phyloP scores from a whole-genome alignment of 1,139 yeast genomes.

The Pichia sp. region DNA sequence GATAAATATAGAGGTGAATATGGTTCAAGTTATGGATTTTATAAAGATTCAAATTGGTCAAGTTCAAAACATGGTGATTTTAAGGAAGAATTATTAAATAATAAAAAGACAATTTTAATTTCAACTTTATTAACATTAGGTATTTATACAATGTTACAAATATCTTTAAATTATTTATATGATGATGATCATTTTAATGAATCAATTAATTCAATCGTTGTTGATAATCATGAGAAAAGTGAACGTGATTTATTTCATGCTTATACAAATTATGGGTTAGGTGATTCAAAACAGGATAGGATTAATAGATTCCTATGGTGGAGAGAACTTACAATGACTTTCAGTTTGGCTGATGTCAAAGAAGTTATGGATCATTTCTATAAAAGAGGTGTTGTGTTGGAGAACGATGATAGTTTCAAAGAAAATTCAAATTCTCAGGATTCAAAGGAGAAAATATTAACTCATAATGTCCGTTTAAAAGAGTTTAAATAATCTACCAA shows the following conservation, averaged over 20 bases:
- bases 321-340: slow-evolving; percentile 35
- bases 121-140: slow-evolving; percentile 38
- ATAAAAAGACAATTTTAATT: slow-evolving; percentile 39
- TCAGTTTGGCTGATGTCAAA: slow-evolving; percentile 21
- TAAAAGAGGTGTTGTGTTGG: slow-evolving; percentile 12
- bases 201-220: slow-evolving; percentile 21
- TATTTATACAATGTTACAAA: slow-evolving; percentile 38
- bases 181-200: slow-evolving; percentile 27
- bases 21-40: slow-evolving; percentile 21
- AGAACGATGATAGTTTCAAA: slow-evolving; percentile 4
- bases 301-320: slow-evolving; percentile 55
- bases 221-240: slow-evolving; percentile 37
- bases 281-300: slow-evolving; percentile 43
- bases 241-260: slow-evolving; percentile 42
- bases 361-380: slow-evolving; percentile 19
- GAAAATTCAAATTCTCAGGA: slow-evolving; percentile 4
- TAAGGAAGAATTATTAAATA: slow-evolving; percentile 34
- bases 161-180: slow-evolving; percentile 29
- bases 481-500: neutral
- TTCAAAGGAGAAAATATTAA: slow-evolving; percentile 1
- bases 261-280: slow-evolving; percentile 48
- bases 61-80: slow-evolving; percentile 30
- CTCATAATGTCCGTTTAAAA: neutral
- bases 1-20: slow-evolving; percentile 31
- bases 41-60: slow-evolving; percentile 25